Percentiles rank a stretch among this genome's conserved stretches.
Evolutionary conservation across 2,329 filamentous ascomycete species (phyloP).

Genomic region (Fusarium penzigii): DNA sequence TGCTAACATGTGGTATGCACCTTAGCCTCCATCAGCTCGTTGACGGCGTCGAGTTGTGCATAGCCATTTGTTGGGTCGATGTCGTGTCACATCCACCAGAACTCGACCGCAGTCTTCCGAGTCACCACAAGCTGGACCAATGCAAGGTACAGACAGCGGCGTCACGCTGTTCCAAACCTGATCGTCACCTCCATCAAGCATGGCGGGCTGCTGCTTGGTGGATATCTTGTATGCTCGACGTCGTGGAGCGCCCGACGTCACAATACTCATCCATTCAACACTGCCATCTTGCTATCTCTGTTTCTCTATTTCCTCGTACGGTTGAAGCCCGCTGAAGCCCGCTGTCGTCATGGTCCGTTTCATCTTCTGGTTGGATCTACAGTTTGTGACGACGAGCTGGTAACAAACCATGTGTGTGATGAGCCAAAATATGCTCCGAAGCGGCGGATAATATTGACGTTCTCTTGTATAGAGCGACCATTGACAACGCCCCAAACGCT

Average conservation of each 20-base stretch:
- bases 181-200: slow-evolving; percentile 17
- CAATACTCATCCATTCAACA: not conserved
- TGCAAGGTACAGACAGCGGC: slow-evolving; percentile 30
- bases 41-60: slow-evolving; percentile 29
- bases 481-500: not conserved
- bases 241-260: slow-evolving; percentile 26
- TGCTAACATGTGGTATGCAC: slow-evolving; percentile 27
- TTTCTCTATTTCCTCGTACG: slow-evolving; percentile 9
- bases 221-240: slow-evolving; percentile 11
- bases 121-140: slow-evolving; percentile 23
- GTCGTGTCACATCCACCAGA: slow-evolving; percentile 30
- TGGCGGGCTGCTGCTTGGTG: slow-evolving; percentile 19
- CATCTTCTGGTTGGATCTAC: slow-evolving; percentile 20
- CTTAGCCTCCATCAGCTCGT: slow-evolving; percentile 9
- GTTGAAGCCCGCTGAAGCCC: slow-evolving; percentile 20
- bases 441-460: not conserved
- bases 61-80: slow-evolving; percentile 32
- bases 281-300: slow-evolving; percentile 7
- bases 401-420: not conserved
- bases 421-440: not conserved
- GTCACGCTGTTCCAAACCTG: slow-evolving; percentile 20
- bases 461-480: not conserved
- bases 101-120: slow-evolving; percentile 20
- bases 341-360: slow-evolving; percentile 14
- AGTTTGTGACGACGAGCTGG: slow-evolving; percentile 3